Conservation (phyloP, 768 basidiomycete species). For the Hirschioporus abietinus region DNA sequence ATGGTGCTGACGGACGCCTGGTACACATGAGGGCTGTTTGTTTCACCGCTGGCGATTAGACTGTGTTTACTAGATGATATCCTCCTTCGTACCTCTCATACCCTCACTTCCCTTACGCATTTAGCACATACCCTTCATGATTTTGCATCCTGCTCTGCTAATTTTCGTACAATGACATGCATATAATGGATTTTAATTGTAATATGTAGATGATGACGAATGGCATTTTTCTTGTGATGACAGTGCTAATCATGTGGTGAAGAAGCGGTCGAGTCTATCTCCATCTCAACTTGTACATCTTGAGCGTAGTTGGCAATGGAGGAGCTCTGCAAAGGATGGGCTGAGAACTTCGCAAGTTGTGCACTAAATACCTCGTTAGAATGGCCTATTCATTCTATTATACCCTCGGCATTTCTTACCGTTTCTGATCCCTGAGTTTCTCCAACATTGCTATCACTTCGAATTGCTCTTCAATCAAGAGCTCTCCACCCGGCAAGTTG, state of each 20-base stretch:
- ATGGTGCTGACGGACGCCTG: conserved; percentile 55
- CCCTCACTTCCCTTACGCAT: not conserved
- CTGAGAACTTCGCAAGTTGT: conserved; percentile 49
- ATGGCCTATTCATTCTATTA: not conserved
- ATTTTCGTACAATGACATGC: not conserved
- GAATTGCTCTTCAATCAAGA: conserved; percentile 62
- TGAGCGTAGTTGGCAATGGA: conserved; percentile 14
- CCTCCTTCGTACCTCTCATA: not conserved
- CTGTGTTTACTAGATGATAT: not conserved
- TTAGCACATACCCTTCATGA: not conserved
- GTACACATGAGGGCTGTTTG: conserved; percentile 89
- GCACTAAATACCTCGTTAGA: conserved; percentile 33
- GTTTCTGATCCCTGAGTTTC: conserved; percentile 55
- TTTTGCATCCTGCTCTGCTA: not conserved
- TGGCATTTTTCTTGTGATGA: not conserved
- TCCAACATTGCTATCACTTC: conserved; percentile 68
- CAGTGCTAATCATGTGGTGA: conserved; percentile 36
- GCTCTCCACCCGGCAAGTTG: conserved; percentile 66
- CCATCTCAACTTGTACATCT: conserved; percentile 41
- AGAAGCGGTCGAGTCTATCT: conserved; percentile 71
- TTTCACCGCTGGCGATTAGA: conserved; percentile 72
- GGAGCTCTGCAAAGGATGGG: conserved; percentile 32
- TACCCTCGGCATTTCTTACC: conserved; percentile 31
- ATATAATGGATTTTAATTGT: not conserved
- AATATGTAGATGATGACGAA: not conserved